phyloP scores from a whole-genome alignment of 805 yeast species.

The Saccharomyces jurei region DNA sequence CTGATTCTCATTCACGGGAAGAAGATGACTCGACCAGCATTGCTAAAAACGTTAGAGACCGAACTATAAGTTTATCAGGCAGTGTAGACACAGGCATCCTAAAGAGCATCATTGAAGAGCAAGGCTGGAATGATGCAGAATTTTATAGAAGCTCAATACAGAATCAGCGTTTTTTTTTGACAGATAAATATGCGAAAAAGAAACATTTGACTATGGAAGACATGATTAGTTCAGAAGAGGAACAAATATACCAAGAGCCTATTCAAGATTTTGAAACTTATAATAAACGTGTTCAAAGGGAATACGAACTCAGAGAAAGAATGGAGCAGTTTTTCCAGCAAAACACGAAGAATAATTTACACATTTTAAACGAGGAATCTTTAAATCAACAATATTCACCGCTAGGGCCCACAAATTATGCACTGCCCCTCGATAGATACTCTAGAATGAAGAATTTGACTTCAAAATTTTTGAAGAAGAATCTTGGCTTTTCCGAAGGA shows the following conservation, averaged over 20 bases:
- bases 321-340: conserved; percentile 14
- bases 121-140: conserved; percentile 12
- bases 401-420: conserved; percentile 1
- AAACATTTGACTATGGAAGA: conserved; percentile 3
- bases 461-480: not conserved
- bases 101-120: conserved; percentile 10
- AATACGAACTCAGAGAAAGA: conserved; percentile 26
- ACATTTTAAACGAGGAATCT: conserved; percentile 12
- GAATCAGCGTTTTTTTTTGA: conserved; percentile 19
- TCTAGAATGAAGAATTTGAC: not conserved
- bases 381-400: conserved; percentile 10
- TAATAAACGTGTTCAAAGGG: conserved; percentile 30
- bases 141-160: conserved; percentile 13
- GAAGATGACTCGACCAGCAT: not conserved
- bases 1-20: conserved; percentile 1
- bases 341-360: conserved; percentile 11
- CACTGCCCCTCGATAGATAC: conserved; percentile 1
- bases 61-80: conserved; percentile 1
- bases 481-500: not conserved
- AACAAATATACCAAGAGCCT: conserved; percentile 2
- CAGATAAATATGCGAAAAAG: conserved; percentile 12
- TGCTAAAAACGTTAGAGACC: not conserved
- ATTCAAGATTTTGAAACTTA: conserved; percentile 29
- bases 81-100: conserved; percentile 10
- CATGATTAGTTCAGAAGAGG: conserved; percentile 1